A percentile compares a stretch with the other conserved stretches of the same genome.
phyloP scores from a whole-genome alignment of 2,329 filamentous ascomycete genomes.

The Parafenestella ontariensis region DNA sequence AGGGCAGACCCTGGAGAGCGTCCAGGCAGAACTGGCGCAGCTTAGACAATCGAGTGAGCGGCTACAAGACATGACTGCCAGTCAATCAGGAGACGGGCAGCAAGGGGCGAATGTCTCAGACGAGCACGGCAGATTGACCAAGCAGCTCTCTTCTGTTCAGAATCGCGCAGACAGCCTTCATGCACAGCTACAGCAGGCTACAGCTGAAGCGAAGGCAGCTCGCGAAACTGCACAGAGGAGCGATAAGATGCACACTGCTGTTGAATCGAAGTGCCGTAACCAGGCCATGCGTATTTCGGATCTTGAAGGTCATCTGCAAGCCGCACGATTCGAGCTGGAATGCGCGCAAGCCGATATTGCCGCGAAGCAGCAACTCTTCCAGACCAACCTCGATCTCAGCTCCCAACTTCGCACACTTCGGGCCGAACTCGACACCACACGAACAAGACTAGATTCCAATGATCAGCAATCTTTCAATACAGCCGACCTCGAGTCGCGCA shows the following conservation, averaged over 20 bases:
- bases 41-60: conserved; percentile 15
- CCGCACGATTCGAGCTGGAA: conserved; percentile 34
- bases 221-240: conserved; percentile 31
- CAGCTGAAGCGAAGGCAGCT: conserved; percentile 29
- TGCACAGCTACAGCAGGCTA: conserved; percentile 34
- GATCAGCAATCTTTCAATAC: conserved; percentile 3
- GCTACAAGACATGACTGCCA: conserved; percentile 10
- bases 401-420: conserved; percentile 27
- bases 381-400: conserved; percentile 32
- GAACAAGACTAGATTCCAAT: background rate
- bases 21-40: conserved; percentile 24
- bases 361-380: conserved; percentile 35
- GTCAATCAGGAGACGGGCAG: background rate
- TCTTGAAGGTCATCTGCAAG: conserved; percentile 32
- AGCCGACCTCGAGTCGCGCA: conserved; percentile 8
- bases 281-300: conserved; percentile 21
- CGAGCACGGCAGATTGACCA: conserved; percentile 19
- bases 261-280: conserved; percentile 12
- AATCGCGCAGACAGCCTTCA: conserved; percentile 34
- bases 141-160: conserved; percentile 35
- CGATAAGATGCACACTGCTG: conserved; percentile 10
- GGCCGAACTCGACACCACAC: conserved; percentile 22
- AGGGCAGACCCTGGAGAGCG: conserved; percentile 17
- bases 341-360: conserved; percentile 33
- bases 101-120: conserved; percentile 10